Conservation (phyloP, 1,139 yeast species). For the Eremothecium gossypii region DNA sequence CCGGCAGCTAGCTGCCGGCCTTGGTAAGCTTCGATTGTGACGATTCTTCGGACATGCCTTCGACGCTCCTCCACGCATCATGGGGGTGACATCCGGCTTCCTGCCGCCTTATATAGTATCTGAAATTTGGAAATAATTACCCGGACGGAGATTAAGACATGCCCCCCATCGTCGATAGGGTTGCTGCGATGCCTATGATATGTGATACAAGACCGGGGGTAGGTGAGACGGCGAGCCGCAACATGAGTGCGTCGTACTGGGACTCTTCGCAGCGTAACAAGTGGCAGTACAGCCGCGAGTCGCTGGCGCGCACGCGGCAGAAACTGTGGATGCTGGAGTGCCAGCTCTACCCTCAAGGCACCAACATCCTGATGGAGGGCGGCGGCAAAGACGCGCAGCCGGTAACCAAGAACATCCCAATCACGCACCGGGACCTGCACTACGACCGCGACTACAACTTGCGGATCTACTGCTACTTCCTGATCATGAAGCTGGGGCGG, state of each 20-base stretch:
- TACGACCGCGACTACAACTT: constrained; percentile 47
- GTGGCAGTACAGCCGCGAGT: constrained; percentile 52
- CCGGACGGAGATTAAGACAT: neutral
- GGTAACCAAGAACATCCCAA: constrained; percentile 34
- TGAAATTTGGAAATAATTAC: neutral
- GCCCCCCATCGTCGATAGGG: too few species aligned
- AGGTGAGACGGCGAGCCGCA: too few species aligned
- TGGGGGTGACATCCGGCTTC: too few species aligned
- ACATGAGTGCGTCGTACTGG: constrained; percentile 62
- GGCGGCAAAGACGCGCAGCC: constrained; percentile 17
- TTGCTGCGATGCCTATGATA: too few species aligned
- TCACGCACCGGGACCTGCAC: constrained; percentile 35
- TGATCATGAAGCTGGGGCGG: constrained; percentile 68
- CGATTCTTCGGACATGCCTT: constrained; percentile 58
- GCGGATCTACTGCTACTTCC: constrained; percentile 59
- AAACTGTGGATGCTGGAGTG: constrained; percentile 32
- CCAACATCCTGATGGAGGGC: constrained; percentile 25
- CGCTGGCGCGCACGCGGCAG: constrained; percentile 35
- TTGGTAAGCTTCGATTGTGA: constrained; percentile 67
- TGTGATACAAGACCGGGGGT: too few species aligned
- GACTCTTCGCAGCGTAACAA: constrained; percentile 50
- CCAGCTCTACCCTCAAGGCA: constrained; percentile 28
- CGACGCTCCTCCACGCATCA: constrained; percentile 8
- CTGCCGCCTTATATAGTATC: too few species aligned
- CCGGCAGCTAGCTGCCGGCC: constrained; percentile 29